Percentiles rank a stretch among this genome's conserved stretches.
Evolutionary conservation across 352 stramenopile genomes (phyloP).

Genomic region (Pythium myriotylum): DNA sequence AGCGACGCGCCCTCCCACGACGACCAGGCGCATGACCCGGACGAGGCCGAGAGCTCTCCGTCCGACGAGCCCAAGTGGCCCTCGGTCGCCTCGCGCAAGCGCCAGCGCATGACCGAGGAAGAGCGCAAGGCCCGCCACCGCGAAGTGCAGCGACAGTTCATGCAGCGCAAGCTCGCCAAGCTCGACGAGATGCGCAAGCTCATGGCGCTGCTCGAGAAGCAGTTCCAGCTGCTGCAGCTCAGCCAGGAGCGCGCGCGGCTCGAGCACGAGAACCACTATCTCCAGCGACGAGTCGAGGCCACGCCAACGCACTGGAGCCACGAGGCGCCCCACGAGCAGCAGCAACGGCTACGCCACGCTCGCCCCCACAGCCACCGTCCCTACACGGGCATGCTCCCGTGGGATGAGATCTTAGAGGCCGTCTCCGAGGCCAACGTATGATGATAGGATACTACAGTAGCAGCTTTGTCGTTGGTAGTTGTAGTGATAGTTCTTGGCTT

Average conservation of each 20-base stretch:
- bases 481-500: too few relatives aligned
- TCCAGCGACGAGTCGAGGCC: slow-evolving; percentile 10
- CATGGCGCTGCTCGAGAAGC: slow-evolving; percentile 24
- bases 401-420: slow-evolving; percentile 29
- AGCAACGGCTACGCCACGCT: slow-evolving; percentile 4
- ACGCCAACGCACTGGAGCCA: slow-evolving; percentile 19
- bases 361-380: slow-evolving; percentile 9
- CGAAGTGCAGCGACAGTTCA: slow-evolving; percentile 29
- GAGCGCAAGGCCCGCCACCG: slow-evolving; percentile 26
- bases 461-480: slow-evolving; percentile 1
- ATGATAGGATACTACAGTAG: too few relatives aligned
- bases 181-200: slow-evolving; percentile 30
- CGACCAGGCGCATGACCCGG: too few relatives aligned
- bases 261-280: slow-evolving; percentile 25
- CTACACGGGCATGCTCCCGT: slow-evolving; percentile 19
- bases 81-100: slow-evolving; percentile 19
- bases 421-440: slow-evolving; percentile 24
- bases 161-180: slow-evolving; percentile 30
- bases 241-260: slow-evolving; percentile 21
- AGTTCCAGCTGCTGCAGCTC: slow-evolving; percentile 24
- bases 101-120: slow-evolving; percentile 25
- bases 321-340: slow-evolving; percentile 13
- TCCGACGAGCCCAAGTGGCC: slow-evolving; percentile 16
- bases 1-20: slow-evolving; percentile 2
- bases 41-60: neutral